Evolutionary conservation across 495 filamentous ascomycete species (phyloP), one percentile per base, ranked within the genome.

Genomic region (Entonaema liquescens): DNA sequence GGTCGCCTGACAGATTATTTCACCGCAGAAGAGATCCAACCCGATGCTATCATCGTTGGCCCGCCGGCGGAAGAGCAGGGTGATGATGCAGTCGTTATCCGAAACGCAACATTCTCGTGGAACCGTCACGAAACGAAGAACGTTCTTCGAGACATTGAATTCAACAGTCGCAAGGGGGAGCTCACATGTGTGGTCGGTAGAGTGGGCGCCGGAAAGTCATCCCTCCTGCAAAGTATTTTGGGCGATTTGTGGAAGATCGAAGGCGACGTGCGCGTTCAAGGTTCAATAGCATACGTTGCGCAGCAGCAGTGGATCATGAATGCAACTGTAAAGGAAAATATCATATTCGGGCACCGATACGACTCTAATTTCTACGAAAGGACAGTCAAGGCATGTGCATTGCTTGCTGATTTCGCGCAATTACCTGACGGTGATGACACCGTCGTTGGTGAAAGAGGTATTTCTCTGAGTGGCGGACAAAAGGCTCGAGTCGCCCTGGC

Each of bases 271-370:
- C 79, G 90, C 26, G 80, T 98, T 25, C 90, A 91, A 67, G 96
- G 96, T 17, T 85, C 84, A 13, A 86, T 91, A 21, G 96, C 96
- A 5, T 99, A 97, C 76, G 96, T 96, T 69, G 91, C 93, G 21
- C 96, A 99, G 78, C 87, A 91, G 71, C 79, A 93, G 25, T 99
- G 96, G 95, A 90, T 99, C 38, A 98, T 97, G 94, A 99, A 98
- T 74, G 95, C 96, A 6, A 95, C 90, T 52, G 94, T 98, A 28
- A 90, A 91, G 59, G 96, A 99, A 71, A 99, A 99, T 73, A 97
- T 99, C 74, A 85, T 98, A 6, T 99, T 99, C 75, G 96, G 96
- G 5, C 93, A 98, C 81, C 89, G 93, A 42, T 98, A 92, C 85
- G 95, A 99, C 81, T 92, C 95, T 3, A 82, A 87, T 53, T 99